Conservation (phyloP, 495 filamentous ascomycete species). For the Physcia stellaris region DNA sequence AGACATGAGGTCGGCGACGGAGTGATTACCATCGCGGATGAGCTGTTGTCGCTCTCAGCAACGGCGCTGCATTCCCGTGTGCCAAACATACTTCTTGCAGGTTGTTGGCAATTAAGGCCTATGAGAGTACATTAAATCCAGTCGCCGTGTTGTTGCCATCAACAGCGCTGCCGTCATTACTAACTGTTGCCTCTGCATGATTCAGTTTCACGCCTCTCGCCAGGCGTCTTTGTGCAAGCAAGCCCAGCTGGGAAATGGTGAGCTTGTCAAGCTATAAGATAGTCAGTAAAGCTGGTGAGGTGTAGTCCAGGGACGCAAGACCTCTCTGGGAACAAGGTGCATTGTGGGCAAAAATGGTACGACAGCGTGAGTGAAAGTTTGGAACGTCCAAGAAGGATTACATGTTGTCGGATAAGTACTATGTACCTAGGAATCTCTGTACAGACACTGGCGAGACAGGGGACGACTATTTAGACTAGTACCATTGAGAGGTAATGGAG, state of each 20-base stretch:
- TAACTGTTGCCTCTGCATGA: slow-evolving; percentile 80
- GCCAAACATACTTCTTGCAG: slow-evolving; percentile 62
- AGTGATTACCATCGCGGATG: slow-evolving; percentile 91
- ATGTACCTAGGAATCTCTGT: too few relatives aligned
- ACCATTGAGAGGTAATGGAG: too few relatives aligned
- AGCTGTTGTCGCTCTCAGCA: slow-evolving; percentile 34
- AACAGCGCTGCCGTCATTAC: too few relatives aligned
- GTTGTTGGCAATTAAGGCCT: slow-evolving; percentile 83
- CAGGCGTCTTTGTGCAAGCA: slow-evolving; percentile 77
- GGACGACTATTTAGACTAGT: too few relatives aligned
- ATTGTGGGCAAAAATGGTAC: too few relatives aligned
- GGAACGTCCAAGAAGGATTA: too few relatives aligned
- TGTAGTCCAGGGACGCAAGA: slow-evolving; percentile 25
- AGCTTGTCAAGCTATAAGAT: slow-evolving; percentile 80
- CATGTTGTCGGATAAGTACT: too few relatives aligned
- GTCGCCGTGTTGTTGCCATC: too few relatives aligned
- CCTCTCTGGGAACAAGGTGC: slow-evolving; percentile 83
- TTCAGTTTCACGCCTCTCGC: slow-evolving; percentile 84
- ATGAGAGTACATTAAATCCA: too few relatives aligned
- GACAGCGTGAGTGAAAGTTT: too few relatives aligned
- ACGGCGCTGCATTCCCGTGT: not conserved
- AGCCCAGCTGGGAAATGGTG: slow-evolving; percentile 76
- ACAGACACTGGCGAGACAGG: too few relatives aligned
- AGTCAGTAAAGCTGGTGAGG: not conserved
- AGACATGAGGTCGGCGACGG: slow-evolving; percentile 83